Evolutionary conservation across 495 filamentous ascomycete species (phyloP).

Genomic region (Xylaria grammica): DNA sequence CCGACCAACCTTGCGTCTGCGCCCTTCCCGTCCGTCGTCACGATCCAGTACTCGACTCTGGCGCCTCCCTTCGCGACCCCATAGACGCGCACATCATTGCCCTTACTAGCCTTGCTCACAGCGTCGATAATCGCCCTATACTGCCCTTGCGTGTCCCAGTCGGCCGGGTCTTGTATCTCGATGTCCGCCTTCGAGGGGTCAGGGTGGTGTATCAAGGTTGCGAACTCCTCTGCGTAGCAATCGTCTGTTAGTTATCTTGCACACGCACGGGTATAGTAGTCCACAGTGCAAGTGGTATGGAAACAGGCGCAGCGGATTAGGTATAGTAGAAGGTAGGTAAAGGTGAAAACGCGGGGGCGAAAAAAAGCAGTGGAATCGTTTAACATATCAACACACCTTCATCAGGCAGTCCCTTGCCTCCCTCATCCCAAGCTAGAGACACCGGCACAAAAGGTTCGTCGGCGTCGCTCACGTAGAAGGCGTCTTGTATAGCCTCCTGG

Average conservation of each 20-base stretch:
- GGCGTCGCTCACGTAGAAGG: slow-evolving; percentile 76
- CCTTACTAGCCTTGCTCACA: slow-evolving; percentile 59
- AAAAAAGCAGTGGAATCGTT: not conserved
- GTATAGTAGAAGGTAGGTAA: slow-evolving; percentile 30
- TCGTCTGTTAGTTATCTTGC: slow-evolving; percentile 15
- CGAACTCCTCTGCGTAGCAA: slow-evolving; percentile 57
- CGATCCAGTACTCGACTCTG: slow-evolving; percentile 76
- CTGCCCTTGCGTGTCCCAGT: slow-evolving; percentile 66
- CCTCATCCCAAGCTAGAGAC: slow-evolving; percentile 64
- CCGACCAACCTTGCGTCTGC: slow-evolving; percentile 67
- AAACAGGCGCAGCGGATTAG: slow-evolving; percentile 33
- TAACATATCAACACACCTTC: slow-evolving; percentile 55
- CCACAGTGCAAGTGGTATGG: not conserved
- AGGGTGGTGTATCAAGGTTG: slow-evolving; percentile 58
- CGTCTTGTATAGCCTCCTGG: slow-evolving; percentile 55
- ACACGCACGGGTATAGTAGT: slow-evolving; percentile 1
- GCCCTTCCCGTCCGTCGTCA: slow-evolving; percentile 61
- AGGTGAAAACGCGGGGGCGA: slow-evolving; percentile 14
- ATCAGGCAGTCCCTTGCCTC: slow-evolving; percentile 61
- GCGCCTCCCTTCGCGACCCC: slow-evolving; percentile 63
- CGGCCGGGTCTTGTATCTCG: slow-evolving; percentile 56
- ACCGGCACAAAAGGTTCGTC: slow-evolving; percentile 87
- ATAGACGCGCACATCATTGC: slow-evolving; percentile 75
- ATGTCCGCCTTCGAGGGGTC: slow-evolving; percentile 55
- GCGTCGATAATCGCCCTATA: slow-evolving; percentile 64